Percentiles rank a stretch among this genome's conserved stretches.
Conservation (phyloP, 306 rosid genomes). For the Prunus davidiana region DNA sequence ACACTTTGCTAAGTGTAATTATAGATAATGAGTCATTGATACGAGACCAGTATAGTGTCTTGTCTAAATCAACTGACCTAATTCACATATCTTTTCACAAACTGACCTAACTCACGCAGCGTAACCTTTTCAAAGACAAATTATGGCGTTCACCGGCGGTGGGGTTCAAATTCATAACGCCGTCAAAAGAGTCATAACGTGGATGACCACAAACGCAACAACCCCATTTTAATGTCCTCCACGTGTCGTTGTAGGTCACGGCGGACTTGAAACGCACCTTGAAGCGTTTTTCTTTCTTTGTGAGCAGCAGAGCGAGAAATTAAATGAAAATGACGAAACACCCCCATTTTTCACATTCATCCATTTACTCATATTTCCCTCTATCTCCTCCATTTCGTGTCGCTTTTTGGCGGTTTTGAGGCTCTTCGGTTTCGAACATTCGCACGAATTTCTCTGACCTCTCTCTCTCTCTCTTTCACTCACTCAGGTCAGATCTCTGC, state of each 20-base stretch:
- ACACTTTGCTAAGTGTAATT: no score
- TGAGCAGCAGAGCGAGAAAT: background rate
- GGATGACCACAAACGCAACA: constrained; percentile 8
- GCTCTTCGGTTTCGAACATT: constrained; percentile 58
- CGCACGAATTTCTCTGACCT: constrained; percentile 34
- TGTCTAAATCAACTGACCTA: no score
- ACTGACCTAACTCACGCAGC: no score
- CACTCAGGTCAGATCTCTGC: constrained; percentile 41
- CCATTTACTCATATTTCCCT: background rate
- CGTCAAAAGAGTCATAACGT: background rate
- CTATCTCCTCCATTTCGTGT: constrained; percentile 30
- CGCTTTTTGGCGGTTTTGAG: constrained; percentile 70
- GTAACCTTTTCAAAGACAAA: no score
- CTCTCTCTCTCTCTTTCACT: constrained; percentile 18
- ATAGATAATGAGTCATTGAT: no score
- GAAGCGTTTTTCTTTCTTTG: background rate
- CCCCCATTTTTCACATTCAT: background rate
- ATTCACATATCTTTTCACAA: no score
- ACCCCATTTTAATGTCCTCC: constrained; percentile 10
- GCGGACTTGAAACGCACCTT: constrained; percentile 38
- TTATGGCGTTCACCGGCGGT: no score
- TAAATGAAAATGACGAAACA: background rate
- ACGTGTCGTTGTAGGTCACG: constrained; percentile 33
- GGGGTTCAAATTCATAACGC: background rate
- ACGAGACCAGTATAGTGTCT: no score